phyloP scores from a whole-genome alignment of 2,329 filamentous ascomycete species.

The Ophiostoma sp. region DNA sequence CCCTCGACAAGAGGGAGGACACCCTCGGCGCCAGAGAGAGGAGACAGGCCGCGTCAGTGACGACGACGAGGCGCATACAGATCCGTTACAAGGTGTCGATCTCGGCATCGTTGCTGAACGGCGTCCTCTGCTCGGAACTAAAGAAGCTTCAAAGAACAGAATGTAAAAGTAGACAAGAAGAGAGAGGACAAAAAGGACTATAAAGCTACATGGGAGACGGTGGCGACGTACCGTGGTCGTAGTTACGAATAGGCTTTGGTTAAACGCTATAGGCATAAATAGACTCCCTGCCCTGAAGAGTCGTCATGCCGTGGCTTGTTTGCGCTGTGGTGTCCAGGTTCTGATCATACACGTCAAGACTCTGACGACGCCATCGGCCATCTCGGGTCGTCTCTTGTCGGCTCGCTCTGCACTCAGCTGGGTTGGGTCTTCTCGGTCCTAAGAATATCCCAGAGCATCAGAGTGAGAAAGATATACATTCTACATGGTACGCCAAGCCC shows the following conservation, averaged over 20 bases:
- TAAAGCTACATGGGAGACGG: background rate
- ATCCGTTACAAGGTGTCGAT: background rate
- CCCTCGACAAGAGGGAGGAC: background rate
- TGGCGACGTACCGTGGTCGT: background rate
- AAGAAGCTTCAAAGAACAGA: no score
- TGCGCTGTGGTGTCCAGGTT: background rate
- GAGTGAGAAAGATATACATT: background rate
- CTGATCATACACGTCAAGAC: background rate
- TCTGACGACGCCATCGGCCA: background rate
- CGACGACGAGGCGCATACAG: background rate
- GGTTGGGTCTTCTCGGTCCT: conserved; percentile 2
- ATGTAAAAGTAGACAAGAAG: background rate
- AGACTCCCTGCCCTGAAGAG: background rate
- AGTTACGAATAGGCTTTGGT: background rate
- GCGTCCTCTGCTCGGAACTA: no score
- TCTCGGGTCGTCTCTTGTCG: background rate
- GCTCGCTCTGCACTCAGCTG: background rate
- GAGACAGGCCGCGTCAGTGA: background rate
- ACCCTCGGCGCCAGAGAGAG: background rate
- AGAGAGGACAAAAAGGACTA: background rate
- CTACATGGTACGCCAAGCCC: background rate
- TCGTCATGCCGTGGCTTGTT: background rate
- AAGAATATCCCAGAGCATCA: background rate
- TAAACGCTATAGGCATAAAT: background rate
- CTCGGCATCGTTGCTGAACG: background rate